Percentiles rank a stretch among this genome's conserved stretches.
phyloP scores from a whole-genome alignment of 352 stramenopile species.

The Phytophthora macrochlamydospora region DNA sequence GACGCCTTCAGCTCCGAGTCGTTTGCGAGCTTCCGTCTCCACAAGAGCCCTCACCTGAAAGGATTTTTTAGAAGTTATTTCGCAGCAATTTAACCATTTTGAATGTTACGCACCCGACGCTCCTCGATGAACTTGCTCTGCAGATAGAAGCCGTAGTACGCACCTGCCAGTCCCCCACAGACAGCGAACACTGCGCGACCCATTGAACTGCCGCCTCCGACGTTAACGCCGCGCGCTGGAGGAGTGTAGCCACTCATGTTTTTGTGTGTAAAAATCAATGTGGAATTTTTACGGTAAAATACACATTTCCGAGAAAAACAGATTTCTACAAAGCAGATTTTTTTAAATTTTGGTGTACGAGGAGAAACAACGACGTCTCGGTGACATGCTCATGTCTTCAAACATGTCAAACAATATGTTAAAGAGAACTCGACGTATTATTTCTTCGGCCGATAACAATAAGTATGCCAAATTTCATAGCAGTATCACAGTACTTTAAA shows the following conservation, averaged over 20 bases:
- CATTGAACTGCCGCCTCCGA: slow-evolving; percentile 73
- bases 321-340: too few species aligned
- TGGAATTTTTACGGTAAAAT: not conserved
- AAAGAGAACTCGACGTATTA: too few species aligned
- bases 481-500: too few species aligned
- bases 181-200: slow-evolving; percentile 72
- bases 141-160: slow-evolving; percentile 84
- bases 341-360: too few species aligned
- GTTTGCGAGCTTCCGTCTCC: slow-evolving; percentile 66
- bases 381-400: too few species aligned
- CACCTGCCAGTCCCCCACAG: slow-evolving; percentile 66
- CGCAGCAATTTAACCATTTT: not conserved
- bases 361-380: too few species aligned
- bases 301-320: too few species aligned
- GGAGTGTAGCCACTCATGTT: slow-evolving; percentile 23
- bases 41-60: slow-evolving; percentile 62
- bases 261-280: slow-evolving; percentile 4
- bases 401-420: too few species aligned
- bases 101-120: slow-evolving; percentile 45
- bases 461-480: too few species aligned
- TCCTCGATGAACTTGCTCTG: slow-evolving; percentile 88
- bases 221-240: slow-evolving; percentile 51
- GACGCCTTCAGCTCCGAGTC: slow-evolving; percentile 54
- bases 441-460: too few species aligned
- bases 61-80: not conserved